Evolutionary conservation across 2,329 filamentous ascomycete genomes (phyloP).

Genomic region (Trichocomaceae sp.): DNA sequence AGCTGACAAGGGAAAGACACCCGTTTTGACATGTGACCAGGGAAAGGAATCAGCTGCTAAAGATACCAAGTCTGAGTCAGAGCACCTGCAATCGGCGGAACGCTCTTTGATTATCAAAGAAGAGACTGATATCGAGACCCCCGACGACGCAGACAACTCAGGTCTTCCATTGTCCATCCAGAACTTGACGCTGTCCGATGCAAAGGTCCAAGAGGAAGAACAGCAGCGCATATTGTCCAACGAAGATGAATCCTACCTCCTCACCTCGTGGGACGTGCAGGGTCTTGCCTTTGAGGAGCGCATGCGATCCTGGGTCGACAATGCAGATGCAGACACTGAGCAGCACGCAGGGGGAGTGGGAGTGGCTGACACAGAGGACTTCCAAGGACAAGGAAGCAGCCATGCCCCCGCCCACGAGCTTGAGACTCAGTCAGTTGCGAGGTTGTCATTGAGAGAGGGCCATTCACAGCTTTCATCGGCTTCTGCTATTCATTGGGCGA

Average conservation of each 20-base stretch:
- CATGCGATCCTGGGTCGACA: not conserved
- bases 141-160: slow-evolving; percentile 4
- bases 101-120: not conserved
- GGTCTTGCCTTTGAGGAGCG: not conserved
- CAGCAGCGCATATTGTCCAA: not conserved
- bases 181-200: not conserved
- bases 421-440: not conserved
- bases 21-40: not conserved
- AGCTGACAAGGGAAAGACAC: not conserved
- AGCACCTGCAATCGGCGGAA: not conserved
- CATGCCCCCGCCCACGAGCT: not conserved
- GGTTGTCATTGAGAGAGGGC: not conserved
- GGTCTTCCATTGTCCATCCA: not conserved
- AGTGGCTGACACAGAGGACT: no score
- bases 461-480: no score
- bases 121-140: not conserved
- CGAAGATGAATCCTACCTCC: not conserved
- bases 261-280: not conserved
- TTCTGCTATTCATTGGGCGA: no score
- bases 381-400: not conserved
- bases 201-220: not conserved
- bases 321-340: not conserved
- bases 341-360: not conserved
- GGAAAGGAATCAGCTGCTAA: no score
- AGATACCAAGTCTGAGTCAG: not conserved